Evolutionary conservation across 352 stramenopile species (phyloP), one percentile per base, ranked within the genome.

Genomic region (Pythium utonaiense): DNA sequence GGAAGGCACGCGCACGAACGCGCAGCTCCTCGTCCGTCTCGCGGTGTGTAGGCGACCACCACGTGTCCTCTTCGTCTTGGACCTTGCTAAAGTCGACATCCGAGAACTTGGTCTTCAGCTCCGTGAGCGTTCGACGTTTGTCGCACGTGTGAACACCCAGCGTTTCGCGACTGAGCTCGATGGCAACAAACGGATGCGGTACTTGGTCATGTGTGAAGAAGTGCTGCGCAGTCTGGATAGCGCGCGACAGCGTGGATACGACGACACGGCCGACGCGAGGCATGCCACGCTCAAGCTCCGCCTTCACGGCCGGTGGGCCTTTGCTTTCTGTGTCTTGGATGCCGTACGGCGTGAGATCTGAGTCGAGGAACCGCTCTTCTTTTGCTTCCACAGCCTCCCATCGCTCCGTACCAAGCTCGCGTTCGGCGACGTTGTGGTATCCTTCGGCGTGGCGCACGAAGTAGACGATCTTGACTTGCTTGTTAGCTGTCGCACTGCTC

Each of bases 391-490:
- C 74, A 41, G 66, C 69, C 30, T 89, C 78, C 83, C 80, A 93
- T 9, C 68, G 67, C 34, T 75, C 68, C 2, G 71, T 69, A 28
- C 82, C 80, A 17, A 77, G 68, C 51, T 81, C 65, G 1, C 74
- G 30, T 62, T 91, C 75, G 7, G 78, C 77, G 6, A 72, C 77
- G 57, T 93, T 93, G 66, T 93, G 80, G 47, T 67, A 71, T n/a
- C 80, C 83, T 59, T 93, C 75, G 24, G 76, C 81, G 47, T 91
- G 83, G 22, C 83, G 79, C 53, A 93, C 71, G n/a, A 91, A 72
- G 71, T 91, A 91, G 19, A 91, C 60, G 53, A 88, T 80, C 66
- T 90, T 93, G 54, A 88, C 51, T 24, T 69, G 61, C 27, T 60
- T 68, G 34, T 59, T 66, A 31, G 47, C 33, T 25, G 17, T 21